Percentiles rank a stretch among this genome's conserved stretches.
These are phyloP conservation scores for Oemleria cerasiformis DNA, from an alignment of 306 rosid species.

Conservation along the genomic window DNA sequence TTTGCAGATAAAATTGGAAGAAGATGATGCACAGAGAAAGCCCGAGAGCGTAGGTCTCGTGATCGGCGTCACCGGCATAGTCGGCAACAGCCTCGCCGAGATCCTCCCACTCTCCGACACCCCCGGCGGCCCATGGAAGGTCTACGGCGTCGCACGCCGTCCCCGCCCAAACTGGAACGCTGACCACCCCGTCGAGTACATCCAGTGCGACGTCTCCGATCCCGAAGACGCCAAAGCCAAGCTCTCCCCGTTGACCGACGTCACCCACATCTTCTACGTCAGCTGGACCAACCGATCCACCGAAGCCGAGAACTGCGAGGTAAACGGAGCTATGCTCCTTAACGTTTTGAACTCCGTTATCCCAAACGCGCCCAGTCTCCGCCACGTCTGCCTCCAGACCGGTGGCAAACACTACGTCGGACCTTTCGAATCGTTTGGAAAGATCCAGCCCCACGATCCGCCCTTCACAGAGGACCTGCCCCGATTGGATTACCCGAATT, in stretches of 20 bases:
- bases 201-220: slow-evolving; percentile 70
- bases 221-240: slow-evolving; percentile 45
- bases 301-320: slow-evolving; percentile 51
- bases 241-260: slow-evolving; percentile 56
- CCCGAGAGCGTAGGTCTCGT: slow-evolving; percentile 50
- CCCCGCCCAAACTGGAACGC: slow-evolving; percentile 67
- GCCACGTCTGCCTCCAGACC: slow-evolving; percentile 68
- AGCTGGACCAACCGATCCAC: slow-evolving; percentile 48
- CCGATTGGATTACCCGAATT: slow-evolving; percentile 49
- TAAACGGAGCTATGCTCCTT: slow-evolving; percentile 55
- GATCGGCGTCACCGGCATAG: slow-evolving; percentile 71
- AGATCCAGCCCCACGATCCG: slow-evolving; percentile 42
- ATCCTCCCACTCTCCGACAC: slow-evolving; percentile 70
- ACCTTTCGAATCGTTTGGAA: slow-evolving; percentile 33
- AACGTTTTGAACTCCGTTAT: slow-evolving; percentile 50
- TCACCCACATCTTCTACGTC: slow-evolving; percentile 69
- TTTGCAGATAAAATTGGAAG: slow-evolving; percentile 53
- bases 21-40: slow-evolving; percentile 44
- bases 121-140: slow-evolving; percentile 83
- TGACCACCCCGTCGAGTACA: slow-evolving; percentile 59
- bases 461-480: slow-evolving; percentile 74
- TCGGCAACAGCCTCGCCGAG: slow-evolving; percentile 80
- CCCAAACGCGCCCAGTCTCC: slow-evolving; percentile 61
- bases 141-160: slow-evolving; percentile 75
- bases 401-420: slow-evolving; percentile 64